phyloP scores from a whole-genome alignment of 2,329 filamentous ascomycete genomes.

The Ophiocordyceps polyrhachis-furcata region DNA sequence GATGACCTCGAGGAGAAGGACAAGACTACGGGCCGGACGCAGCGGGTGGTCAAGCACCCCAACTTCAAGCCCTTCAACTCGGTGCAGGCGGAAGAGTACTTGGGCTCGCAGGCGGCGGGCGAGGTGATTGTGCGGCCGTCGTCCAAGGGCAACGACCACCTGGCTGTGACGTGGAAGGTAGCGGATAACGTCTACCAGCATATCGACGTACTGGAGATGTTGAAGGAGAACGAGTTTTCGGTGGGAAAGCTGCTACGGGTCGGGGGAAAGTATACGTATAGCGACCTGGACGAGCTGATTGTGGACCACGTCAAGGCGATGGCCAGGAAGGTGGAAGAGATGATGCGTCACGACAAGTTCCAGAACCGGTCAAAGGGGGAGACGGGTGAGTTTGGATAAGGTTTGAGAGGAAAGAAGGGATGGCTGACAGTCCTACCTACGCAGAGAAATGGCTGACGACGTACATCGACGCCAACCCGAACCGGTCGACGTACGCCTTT shows the following conservation, averaged over 20 bases:
- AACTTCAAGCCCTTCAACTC: slow-evolving; percentile 89
- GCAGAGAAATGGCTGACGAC: slow-evolving; percentile 92
- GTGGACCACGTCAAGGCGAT: slow-evolving; percentile 95
- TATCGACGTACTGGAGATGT: slow-evolving; percentile 88
- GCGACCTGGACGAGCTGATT: slow-evolving; percentile 91
- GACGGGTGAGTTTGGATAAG: slow-evolving; percentile 47
- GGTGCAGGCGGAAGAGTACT: slow-evolving; percentile 78
- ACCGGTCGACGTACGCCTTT: slow-evolving; percentile 84
- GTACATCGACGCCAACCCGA: slow-evolving; percentile 91
- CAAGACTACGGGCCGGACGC: slow-evolving; percentile 64
- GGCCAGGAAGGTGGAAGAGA: slow-evolving; percentile 92
- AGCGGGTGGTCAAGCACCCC: slow-evolving; percentile 94
- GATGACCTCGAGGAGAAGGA: slow-evolving; percentile 76
- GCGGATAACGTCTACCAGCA: slow-evolving; percentile 93
- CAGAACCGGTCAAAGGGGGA: slow-evolving; percentile 63
- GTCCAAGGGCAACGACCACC: slow-evolving; percentile 85
- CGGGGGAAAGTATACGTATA: slow-evolving; percentile 77
- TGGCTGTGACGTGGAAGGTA: slow-evolving; percentile 97
- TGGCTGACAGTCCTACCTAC: too few species aligned
- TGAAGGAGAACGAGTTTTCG: slow-evolving; percentile 94
- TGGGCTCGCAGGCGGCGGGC: slow-evolving; percentile 68
- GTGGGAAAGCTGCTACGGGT: slow-evolving; percentile 75
- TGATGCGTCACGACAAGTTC: slow-evolving; percentile 89
- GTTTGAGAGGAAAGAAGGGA: not conserved
- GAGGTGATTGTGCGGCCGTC: slow-evolving; percentile 92